Conservation (phyloP, 2,329 filamentous ascomycete genomes). For the Aspergillus sp. region DNA sequence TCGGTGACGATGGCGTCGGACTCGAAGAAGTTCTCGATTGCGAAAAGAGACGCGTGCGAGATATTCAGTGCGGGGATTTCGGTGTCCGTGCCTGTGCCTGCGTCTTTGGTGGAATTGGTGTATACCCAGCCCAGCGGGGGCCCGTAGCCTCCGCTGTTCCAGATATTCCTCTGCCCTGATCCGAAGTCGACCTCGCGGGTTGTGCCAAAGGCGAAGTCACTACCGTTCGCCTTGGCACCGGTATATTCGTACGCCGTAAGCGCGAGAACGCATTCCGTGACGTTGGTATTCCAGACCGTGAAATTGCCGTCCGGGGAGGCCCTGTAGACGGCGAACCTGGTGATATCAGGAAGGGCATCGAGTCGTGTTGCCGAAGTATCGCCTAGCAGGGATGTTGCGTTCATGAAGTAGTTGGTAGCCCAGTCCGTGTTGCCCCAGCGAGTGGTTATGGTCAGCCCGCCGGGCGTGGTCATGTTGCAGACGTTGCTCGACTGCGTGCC, state of each 20-base stretch:
- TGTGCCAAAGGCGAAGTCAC: constrained; percentile 9
- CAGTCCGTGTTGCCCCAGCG: neutral
- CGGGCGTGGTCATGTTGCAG: constrained; percentile 17
- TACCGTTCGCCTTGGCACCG: constrained; percentile 12
- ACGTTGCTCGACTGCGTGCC: neutral
- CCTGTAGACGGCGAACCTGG: constrained; percentile 14
- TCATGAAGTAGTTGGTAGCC: constrained; percentile 12
- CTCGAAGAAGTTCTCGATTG: too few species aligned
- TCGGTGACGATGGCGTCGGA: too few species aligned
- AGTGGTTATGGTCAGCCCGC: constrained; percentile 7
- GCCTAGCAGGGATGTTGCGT: constrained; percentile 1
- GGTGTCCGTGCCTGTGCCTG: too few species aligned
- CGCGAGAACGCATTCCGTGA: constrained; percentile 16
- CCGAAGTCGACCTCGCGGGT: constrained; percentile 13
- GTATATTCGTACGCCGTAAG: constrained; percentile 14
- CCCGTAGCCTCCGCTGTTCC: neutral
- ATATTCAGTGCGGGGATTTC: too few species aligned
- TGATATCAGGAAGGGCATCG: constrained; percentile 14
- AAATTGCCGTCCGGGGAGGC: constrained; percentile 10
- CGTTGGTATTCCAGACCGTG: constrained; percentile 3
- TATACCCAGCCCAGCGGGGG: too few species aligned
- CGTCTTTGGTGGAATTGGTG: too few species aligned
- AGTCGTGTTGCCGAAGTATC: neutral
- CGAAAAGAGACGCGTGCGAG: too few species aligned
- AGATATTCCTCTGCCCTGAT: constrained; percentile 5